phyloP scores from a whole-genome alignment of 2,329 filamentous ascomycete species.

The Cryphonectria nitschkei region DNA sequence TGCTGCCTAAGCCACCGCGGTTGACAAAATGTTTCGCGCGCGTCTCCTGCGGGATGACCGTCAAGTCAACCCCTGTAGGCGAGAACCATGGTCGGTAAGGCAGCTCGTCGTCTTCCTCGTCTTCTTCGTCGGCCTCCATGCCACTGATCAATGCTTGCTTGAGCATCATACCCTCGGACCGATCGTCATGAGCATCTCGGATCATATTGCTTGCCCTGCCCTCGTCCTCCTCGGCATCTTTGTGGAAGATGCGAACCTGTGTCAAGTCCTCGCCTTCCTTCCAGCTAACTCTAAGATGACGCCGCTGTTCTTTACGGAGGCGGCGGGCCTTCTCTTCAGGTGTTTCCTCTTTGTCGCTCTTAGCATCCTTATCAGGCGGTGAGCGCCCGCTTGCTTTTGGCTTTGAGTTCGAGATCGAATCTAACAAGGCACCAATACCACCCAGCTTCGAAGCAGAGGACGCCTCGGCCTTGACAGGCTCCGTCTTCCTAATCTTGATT shows the following conservation, averaged over 20 bases:
- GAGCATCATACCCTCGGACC: constrained; percentile 71
- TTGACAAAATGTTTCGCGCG: constrained; percentile 55
- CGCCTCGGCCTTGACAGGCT: constrained; percentile 40
- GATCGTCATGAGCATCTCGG: constrained; percentile 73
- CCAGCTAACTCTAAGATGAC: constrained; percentile 72
- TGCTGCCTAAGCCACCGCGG: constrained; percentile 54
- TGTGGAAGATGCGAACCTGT: constrained; percentile 70
- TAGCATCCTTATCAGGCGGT: constrained; percentile 29
- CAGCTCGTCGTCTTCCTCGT: constrained; percentile 56
- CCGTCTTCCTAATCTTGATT: constrained; percentile 32
- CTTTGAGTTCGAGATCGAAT: constrained; percentile 48
- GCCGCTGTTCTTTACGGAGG: constrained; percentile 71
- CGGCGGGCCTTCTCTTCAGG: constrained; percentile 69
- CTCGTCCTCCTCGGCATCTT: constrained; percentile 72
- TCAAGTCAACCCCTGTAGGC: constrained; percentile 52
- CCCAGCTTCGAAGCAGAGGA: constrained; percentile 37
- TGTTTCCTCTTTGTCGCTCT: constrained; percentile 54
- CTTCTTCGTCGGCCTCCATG: constrained; percentile 47
- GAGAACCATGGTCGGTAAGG: constrained; percentile 57
- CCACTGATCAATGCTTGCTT: constrained; percentile 54
- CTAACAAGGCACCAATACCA: constrained; percentile 55
- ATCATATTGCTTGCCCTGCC: constrained; percentile 70
- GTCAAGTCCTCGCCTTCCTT: constrained; percentile 69
- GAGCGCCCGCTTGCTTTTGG: constrained; percentile 42
- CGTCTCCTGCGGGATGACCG: constrained; percentile 49